Evolutionary conservation across 768 basidiomycete species (phyloP).

Genomic region (Lyophyllum decastes): DNA sequence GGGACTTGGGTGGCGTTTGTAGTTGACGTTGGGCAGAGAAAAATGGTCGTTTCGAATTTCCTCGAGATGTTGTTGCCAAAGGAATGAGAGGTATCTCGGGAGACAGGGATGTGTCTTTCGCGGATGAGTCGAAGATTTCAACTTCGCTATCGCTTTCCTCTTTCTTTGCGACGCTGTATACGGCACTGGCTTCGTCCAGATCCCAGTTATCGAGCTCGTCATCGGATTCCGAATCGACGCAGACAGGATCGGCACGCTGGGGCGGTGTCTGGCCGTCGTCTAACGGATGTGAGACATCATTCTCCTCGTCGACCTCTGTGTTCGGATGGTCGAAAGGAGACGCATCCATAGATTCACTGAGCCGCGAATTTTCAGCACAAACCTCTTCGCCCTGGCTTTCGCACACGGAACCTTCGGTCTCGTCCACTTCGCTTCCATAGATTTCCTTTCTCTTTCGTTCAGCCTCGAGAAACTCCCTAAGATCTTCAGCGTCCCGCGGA

Average conservation of each 20-base stretch:
- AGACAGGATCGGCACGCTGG: conserved; percentile 1
- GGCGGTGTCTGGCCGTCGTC: neutral
- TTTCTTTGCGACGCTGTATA: conserved; percentile 29
- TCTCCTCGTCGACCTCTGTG: neutral
- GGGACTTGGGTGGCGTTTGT: conserved; percentile 42
- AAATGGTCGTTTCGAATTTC: neutral
- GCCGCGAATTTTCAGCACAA: conserved; percentile 9
- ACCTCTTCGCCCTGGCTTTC: conserved; percentile 17
- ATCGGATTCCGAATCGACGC: conserved; percentile 22
- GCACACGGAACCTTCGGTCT: conserved; percentile 26
- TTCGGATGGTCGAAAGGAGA: conserved; percentile 1
- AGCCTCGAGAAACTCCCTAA: conserved; percentile 66
- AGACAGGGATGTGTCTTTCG: neutral
- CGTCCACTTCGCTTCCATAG: conserved; percentile 48
- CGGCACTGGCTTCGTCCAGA: conserved; percentile 39
- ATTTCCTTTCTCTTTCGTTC: conserved; percentile 54
- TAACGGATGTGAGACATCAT: neutral
- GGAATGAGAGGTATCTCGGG: conserved; percentile 6
- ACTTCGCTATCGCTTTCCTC: conserved; percentile 29
- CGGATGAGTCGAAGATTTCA: conserved; percentile 30
- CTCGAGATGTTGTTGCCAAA: neutral
- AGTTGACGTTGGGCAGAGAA: conserved; percentile 26
- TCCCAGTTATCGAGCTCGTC: conserved; percentile 41
- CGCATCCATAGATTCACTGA: neutral
- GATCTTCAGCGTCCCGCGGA: conserved; percentile 60